Evolutionary conservation across 331 rosid species (phyloP).

Genomic region (Telfairia occidentalis): DNA sequence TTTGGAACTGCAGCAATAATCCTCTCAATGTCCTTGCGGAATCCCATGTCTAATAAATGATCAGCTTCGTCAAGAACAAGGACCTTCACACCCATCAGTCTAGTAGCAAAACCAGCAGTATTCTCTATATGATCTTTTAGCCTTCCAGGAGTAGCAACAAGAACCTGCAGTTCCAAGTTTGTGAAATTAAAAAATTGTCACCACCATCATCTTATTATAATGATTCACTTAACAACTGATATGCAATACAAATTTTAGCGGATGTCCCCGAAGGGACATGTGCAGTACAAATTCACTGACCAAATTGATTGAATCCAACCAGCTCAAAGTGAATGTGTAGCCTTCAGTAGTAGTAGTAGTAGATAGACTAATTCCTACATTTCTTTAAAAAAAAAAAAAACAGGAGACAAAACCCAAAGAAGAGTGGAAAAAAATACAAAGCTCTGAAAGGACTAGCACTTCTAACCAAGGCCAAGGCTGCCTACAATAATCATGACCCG

Average conservation of each 20-base stretch:
- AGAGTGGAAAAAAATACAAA: too few species aligned
- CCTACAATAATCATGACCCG: too few species aligned
- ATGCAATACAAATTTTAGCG: too few species aligned
- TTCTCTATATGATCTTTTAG: conserved; percentile 88
- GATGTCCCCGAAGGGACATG: too few species aligned
- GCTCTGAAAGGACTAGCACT: too few species aligned
- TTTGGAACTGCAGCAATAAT: conserved; percentile 81
- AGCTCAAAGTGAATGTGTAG: not conserved
- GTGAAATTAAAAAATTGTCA: conserved; percentile 11
- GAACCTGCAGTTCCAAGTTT: conserved; percentile 49
- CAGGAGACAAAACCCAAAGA: too few species aligned
- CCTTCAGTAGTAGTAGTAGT: not conserved
- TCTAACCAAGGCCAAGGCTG: too few species aligned
- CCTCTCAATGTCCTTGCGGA: conserved; percentile 83
- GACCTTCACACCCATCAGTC: conserved; percentile 88
- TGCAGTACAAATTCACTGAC: not conserved
- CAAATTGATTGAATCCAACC: not conserved
- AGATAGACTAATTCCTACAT: not conserved
- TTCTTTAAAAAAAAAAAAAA: too few species aligned
- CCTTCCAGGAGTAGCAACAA: conserved; percentile 99
- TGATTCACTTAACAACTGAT: not conserved
- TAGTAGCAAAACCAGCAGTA: conserved; percentile 85
- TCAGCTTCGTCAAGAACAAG: conserved; percentile 98
- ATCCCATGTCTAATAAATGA: conserved; percentile 96
- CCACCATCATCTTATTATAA: not conserved